Base-by-base conservation (phyloP, 306 rosid genomes). In the Luffa acutangula region DNA sequence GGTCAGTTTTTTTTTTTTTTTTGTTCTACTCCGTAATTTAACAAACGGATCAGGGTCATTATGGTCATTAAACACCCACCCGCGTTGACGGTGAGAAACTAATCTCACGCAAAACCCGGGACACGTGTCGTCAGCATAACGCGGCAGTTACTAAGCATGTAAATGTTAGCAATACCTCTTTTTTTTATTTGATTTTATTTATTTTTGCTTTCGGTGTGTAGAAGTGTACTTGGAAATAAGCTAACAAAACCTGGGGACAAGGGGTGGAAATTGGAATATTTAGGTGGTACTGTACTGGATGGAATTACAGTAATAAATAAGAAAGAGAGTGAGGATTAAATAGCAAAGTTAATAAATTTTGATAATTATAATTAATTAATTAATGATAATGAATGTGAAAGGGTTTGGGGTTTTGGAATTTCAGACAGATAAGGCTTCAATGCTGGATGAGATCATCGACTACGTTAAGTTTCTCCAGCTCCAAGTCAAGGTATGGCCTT, bases 361-460 rank as follows among this genome's bases (percentile, higher is more conserved):
- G 31, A 20, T 20, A 54, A 54, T 54, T 54, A n/a, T 17, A 62
- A 14, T 14, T 62, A 31, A 60, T 72, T 79, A 60, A 48, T 53
- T 54, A 18, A 64, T 15, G 9, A 49, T 67, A 5, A 48, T 66
- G 37, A 54, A 58, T 59, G 20, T 54, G 72, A 36, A 33, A 42
- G 43, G 42, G 57, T 18, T 67, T 42, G 80, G 57, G 80, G 57
- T 75, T 79, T 79, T 83, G 90, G 86, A 84, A 83, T 88, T 88
- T 82, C 97, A 96, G 99, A 90, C 99, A 79, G 99, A 96, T 73
- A 96, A 96, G 81, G 97, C 99, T 79, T 96, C 99, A 75, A 96
- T 96, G 99, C 90, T 96, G 75, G 99, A 96, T 83, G 99, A 96
- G 96, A 96, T 96, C 81, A 96, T 96, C 54, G 99, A 93, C 74